Conservation (phyloP, 129 eudicot genomes). For the Centella asiatica region DNA sequence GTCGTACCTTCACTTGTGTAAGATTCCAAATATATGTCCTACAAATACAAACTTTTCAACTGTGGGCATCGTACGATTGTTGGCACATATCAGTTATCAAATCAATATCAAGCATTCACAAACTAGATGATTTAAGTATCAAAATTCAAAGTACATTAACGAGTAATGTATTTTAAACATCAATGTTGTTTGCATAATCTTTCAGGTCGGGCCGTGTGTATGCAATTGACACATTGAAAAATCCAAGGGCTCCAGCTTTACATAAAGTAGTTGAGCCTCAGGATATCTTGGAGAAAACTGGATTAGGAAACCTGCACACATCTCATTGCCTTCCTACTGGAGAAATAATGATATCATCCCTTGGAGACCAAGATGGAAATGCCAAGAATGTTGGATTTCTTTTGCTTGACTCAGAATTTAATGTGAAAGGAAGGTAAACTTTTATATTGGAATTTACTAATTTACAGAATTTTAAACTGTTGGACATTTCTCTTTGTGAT, state of each 20-base stretch:
- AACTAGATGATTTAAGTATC: no score
- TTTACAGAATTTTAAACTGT: no score
- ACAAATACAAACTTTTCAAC: not conserved
- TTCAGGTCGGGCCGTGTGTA: conserved; percentile 85
- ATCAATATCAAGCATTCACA: no score
- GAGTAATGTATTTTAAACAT: no score
- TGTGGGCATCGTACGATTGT: no score
- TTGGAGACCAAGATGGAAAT: conserved; percentile 92
- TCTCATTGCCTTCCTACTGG: conserved; percentile 98
- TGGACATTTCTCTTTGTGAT: no score
- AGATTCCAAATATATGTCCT: conserved; percentile 5
- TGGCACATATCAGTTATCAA: conserved; percentile 65
- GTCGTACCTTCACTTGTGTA: conserved; percentile 94
- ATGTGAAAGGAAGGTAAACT: conserved; percentile 92
- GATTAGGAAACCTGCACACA: conserved; percentile 89
- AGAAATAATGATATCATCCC: conserved; percentile 88
- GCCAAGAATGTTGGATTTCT: conserved; percentile 91
- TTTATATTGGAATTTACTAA: no score
- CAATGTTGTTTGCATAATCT: no score
- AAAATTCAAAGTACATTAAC: no score
- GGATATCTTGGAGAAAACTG: conserved; percentile 68
- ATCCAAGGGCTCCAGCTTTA: conserved; percentile 75
- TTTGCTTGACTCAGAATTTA: conserved; percentile 86
- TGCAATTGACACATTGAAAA: conserved; percentile 65
- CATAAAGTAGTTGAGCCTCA: conserved; percentile 76